Conservation (phyloP, 2,329 filamentous ascomycete species). For the Pseudogymnoascus sp. region DNA sequence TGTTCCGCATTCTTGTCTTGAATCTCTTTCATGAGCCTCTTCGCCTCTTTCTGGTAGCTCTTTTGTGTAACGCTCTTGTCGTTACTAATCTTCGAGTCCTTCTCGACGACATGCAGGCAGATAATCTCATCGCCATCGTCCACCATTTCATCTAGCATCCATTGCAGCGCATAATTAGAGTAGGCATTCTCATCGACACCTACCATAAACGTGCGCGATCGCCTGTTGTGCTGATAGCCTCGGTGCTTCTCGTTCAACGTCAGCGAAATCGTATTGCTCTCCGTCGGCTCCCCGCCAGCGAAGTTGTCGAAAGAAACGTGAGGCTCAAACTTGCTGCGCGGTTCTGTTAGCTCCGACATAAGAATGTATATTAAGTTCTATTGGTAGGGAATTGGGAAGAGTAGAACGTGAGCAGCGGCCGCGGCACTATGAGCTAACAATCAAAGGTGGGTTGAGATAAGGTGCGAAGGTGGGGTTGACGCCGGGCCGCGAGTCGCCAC, state of each 20-base stretch:
- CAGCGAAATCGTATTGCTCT: slow-evolving; percentile 51
- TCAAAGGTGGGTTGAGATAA: slow-evolving; percentile 8
- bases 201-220: slow-evolving; percentile 63
- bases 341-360: slow-evolving; percentile 12
- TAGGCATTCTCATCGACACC: slow-evolving; percentile 70
- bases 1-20: slow-evolving; percentile 63
- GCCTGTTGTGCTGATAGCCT: slow-evolving; percentile 60
- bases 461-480: slow-evolving; percentile 4
- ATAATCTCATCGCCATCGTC: slow-evolving; percentile 72
- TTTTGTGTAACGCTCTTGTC: slow-evolving; percentile 51
- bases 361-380: background rate
- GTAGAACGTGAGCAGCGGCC: background rate
- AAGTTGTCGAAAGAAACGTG: slow-evolving; percentile 73
- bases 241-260: slow-evolving; percentile 66
- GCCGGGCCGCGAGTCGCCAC: background rate
- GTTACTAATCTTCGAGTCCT: slow-evolving; percentile 58
- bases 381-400: background rate
- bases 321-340: slow-evolving; percentile 49
- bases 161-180: slow-evolving; percentile 66
- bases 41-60: slow-evolving; percentile 59
- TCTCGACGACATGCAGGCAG: slow-evolving; percentile 64
- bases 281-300: slow-evolving; percentile 56
- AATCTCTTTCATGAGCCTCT: slow-evolving; percentile 56
- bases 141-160: slow-evolving; percentile 69
- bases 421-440: slow-evolving; percentile 6